phyloP scores from a whole-genome alignment of 768 basidiomycete species.

The Xerocomellus dryophilus region DNA sequence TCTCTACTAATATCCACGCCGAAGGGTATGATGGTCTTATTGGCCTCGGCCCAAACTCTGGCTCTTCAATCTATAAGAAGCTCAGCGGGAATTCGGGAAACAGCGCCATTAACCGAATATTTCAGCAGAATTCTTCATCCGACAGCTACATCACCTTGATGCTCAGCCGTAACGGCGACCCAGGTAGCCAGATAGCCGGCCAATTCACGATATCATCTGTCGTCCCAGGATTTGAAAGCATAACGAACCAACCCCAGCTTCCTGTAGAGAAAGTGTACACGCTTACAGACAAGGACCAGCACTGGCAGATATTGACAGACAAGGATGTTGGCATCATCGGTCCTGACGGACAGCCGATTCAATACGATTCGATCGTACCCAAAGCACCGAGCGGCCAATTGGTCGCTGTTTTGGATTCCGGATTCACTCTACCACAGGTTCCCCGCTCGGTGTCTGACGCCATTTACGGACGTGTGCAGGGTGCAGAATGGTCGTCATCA shows the following conservation, averaged over 20 bases:
- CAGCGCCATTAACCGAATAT: constrained; percentile 62
- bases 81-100: constrained; percentile 49
- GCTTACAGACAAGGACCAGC: constrained; percentile 64
- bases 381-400: constrained; percentile 60
- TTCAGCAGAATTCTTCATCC: constrained; percentile 52
- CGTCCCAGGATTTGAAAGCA: constrained; percentile 57
- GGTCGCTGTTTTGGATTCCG: constrained; percentile 73
- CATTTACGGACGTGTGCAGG: constrained; percentile 76
- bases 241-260: constrained; percentile 61
- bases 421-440: constrained; percentile 69
- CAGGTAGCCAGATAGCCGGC: constrained; percentile 47
- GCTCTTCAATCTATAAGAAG: constrained; percentile 60
- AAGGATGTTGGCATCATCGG: constrained; percentile 65
- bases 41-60: constrained; percentile 75
- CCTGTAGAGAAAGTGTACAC: constrained; percentile 62
- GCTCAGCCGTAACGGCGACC: constrained; percentile 58
- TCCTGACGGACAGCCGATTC: constrained; percentile 66
- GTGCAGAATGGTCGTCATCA: constrained; percentile 58
- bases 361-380: constrained; percentile 63
- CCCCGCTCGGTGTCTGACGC: constrained; percentile 73
- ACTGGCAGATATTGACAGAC: constrained; percentile 77
- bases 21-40: constrained; percentile 71
- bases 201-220: constrained; percentile 69
- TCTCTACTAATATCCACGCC: constrained; percentile 55
- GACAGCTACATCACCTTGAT: constrained; percentile 67